Evolutionary conservation across 352 stramenopile species (phyloP), one percentile per base, ranked within the genome.

Genomic region (Phytophthora palmivora): DNA sequence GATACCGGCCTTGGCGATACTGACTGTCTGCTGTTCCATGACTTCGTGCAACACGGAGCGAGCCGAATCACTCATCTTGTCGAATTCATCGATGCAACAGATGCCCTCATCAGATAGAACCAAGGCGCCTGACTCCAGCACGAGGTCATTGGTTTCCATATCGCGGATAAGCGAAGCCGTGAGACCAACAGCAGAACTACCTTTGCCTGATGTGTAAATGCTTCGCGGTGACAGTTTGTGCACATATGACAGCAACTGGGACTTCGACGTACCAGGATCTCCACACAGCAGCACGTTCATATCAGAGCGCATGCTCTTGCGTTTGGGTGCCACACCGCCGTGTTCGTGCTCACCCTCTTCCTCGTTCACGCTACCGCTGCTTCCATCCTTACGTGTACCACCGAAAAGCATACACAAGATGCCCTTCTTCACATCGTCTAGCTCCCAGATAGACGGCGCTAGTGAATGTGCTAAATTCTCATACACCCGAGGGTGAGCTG

Each of bases 11-110:
- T 99, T 99, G 11, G 97, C 97, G 48, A 99, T 97, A 36, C 89
- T 98, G 4, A 99, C 92, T 12, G 96, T 99, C 71, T 99, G 96
- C 70, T 99, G 97, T 79, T 99, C 97, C 95, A 99, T 99, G n/a
- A 96, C 97, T 84, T 99, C 97, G 79, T 99, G 97, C 8, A 99
- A 84, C 47, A 99, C 97, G 2, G 95, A 97, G 37, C 98, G 91
- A 24, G 97, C 98, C 2, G 93, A 97, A 57, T 99, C 97, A 32
- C 84, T 97, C 97, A 99, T 99, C 77, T 99, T 99, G 70, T 99
- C 97, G 70, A 99, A 99, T 77, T 99, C 97, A 76, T 99, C 96
- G 46, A 99, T 99, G 72, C 97, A 99, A 76, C 97, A 99, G 65
- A 99, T 97, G 12, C 97, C 97, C 51, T 97, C 85, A 64, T 99